Percentiles rank a stretch among this genome's conserved stretches.
Conservation (phyloP, 1,284 basidiomycete species). For the Erythrobasidium hasegawianum region DNA sequence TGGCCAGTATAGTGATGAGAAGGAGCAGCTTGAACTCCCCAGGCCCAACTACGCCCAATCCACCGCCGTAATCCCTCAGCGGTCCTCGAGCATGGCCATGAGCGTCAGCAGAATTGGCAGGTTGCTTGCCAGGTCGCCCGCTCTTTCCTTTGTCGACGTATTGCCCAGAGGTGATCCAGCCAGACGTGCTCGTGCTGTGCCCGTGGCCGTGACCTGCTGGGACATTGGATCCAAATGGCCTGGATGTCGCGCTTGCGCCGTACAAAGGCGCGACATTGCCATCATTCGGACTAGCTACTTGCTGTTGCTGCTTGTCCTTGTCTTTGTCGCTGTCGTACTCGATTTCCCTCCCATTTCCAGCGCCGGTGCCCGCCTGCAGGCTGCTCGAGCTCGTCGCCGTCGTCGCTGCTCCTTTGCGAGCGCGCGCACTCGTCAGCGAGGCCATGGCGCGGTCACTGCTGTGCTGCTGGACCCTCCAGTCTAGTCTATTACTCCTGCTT, state of each 20-base stretch:
- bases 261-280: not conserved
- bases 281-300: not conserved
- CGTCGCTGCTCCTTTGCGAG: conserved; percentile 28
- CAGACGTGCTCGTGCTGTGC: conserved; percentile 10
- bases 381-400: conserved; percentile 9
- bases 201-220: conserved; percentile 7
- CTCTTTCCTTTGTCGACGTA: conserved; percentile 34
- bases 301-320: conserved; percentile 12
- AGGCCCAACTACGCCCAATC: conserved; percentile 58
- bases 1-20: conserved; percentile 63
- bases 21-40: conserved; percentile 71
- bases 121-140: not conserved
- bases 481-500: too few relatives aligned
- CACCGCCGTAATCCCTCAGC: conserved; percentile 52
- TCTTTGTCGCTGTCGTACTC: conserved; percentile 17
- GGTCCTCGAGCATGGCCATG: conserved; percentile 13
- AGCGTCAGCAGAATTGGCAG: not conserved
- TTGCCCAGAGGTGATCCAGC: conserved; percentile 30
- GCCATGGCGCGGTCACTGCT: not conserved
- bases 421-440: conserved; percentile 31
- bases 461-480: too few relatives aligned
- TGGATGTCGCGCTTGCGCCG: conserved; percentile 5
- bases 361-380: not conserved
- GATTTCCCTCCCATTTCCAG: not conserved
- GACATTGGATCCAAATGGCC: conserved; percentile 21